These are phyloP conservation scores for Podaxis sp. DNA, from an alignment of 768 basidiomycete species.

Conservation along the genomic window DNA sequence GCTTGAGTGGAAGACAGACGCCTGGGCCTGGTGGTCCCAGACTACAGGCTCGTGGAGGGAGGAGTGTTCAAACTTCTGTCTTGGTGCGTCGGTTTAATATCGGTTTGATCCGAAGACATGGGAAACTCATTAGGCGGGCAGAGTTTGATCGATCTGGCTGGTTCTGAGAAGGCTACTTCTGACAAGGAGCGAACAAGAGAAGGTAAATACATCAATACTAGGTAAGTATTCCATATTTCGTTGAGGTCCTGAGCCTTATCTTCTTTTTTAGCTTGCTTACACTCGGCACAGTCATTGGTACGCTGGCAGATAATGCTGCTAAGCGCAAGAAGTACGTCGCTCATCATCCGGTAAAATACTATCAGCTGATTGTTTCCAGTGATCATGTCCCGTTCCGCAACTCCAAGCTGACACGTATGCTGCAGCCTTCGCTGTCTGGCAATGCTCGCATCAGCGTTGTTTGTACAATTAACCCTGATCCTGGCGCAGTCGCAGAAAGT, in stretches of 20 bases:
- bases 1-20: constrained; percentile 39
- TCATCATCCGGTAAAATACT: neutral
- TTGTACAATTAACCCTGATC: constrained; percentile 91
- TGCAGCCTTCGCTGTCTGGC: constrained; percentile 93
- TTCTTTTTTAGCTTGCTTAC: constrained; percentile 69
- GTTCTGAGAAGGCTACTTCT: constrained; percentile 93
- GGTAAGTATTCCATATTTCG: constrained; percentile 35
- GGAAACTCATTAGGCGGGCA: constrained; percentile 27
- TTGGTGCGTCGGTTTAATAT: constrained; percentile 43
- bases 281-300: constrained; percentile 89
- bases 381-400: constrained; percentile 96
- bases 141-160: constrained; percentile 95
- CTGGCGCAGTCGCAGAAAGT: constrained; percentile 76
- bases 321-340: constrained; percentile 64
- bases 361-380: constrained; percentile 30
- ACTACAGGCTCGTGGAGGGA: constrained; percentile 75
- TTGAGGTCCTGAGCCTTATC: neutral
- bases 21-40: constrained; percentile 54
- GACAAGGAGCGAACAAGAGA: constrained; percentile 96
- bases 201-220: constrained; percentile 95
- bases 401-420: constrained; percentile 90
- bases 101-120: neutral
- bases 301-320: constrained; percentile 84
- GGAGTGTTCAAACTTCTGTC: constrained; percentile 77
- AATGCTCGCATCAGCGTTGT: constrained; percentile 96